A percentile compares a stretch with the other conserved stretches of the same genome.
phyloP scores from a whole-genome alignment of 768 basidiomycete species.

The Podaxis sp. region DNA sequence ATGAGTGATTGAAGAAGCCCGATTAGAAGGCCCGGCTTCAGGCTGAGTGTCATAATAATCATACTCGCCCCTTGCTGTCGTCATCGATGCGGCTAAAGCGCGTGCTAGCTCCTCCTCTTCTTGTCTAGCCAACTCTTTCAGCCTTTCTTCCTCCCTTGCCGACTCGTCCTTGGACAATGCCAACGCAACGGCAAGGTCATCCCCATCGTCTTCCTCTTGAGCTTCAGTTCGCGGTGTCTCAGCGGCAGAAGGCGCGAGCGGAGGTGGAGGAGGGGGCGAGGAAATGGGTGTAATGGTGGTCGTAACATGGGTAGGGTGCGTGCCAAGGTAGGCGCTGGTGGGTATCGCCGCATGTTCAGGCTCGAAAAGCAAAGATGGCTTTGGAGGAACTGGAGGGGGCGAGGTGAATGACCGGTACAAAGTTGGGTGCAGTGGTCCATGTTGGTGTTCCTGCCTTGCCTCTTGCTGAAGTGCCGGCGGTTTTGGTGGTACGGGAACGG shows the following conservation, averaged over 20 bases:
- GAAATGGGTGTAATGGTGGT: slow-evolving; percentile 11
- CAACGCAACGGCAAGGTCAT: slow-evolving; percentile 46
- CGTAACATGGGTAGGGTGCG: slow-evolving; percentile 13
- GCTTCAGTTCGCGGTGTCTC: slow-evolving; percentile 6
- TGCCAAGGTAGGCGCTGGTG: slow-evolving; percentile 14
- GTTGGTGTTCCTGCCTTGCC: background rate
- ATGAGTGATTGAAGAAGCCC: background rate
- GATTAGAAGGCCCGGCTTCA: slow-evolving; percentile 8
- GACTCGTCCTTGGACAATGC: slow-evolving; percentile 52
- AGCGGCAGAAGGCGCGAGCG: slow-evolving; percentile 7
- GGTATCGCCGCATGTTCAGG: slow-evolving; percentile 9
- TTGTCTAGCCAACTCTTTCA: slow-evolving; percentile 35
- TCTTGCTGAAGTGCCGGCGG: slow-evolving; percentile 13
- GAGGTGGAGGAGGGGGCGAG: slow-evolving; percentile 19
- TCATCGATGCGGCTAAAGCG: slow-evolving; percentile 49
- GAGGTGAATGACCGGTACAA: slow-evolving; percentile 16
- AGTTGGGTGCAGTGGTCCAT: slow-evolving; percentile 7
- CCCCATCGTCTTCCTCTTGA: slow-evolving; percentile 30
- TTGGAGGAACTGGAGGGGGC: slow-evolving; percentile 20
- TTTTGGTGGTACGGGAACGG: slow-evolving; percentile 8
- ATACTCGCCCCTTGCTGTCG: background rate
- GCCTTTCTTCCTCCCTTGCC: slow-evolving; percentile 27
- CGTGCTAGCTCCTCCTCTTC: slow-evolving; percentile 70
- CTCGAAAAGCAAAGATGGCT: slow-evolving; percentile 14
- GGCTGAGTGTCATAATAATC: slow-evolving; percentile 1